phyloP scores from a whole-genome alignment of 148 eudicot genomes.

The Nepenthes gracilis region DNA sequence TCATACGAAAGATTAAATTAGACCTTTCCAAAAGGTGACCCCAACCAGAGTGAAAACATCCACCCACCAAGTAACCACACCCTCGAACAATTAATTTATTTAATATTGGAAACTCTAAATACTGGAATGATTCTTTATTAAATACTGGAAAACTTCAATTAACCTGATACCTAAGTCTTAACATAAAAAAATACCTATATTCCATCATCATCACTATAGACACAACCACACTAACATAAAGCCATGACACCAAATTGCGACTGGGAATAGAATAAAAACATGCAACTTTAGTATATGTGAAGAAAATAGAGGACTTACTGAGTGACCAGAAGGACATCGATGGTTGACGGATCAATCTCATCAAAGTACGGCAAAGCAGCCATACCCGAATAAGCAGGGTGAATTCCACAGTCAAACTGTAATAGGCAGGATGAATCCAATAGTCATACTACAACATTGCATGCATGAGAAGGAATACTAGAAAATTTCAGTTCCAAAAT shows the following conservation, averaged over 20 bases:
- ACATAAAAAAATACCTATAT: too few relatives aligned
- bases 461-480: neutral
- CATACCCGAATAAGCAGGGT: constrained; percentile 91
- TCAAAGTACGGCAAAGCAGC: constrained; percentile 95
- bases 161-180: too few relatives aligned
- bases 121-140: too few relatives aligned
- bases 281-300: neutral
- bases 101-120: too few relatives aligned
- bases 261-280: neutral
- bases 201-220: neutral
- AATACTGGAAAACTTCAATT: too few relatives aligned
- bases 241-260: neutral
- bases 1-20: too few relatives aligned
- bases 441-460: neutral
- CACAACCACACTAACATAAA: neutral
- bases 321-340: constrained; percentile 86
- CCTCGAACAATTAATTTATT: too few relatives aligned
- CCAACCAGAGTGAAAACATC: too few relatives aligned
- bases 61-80: too few relatives aligned
- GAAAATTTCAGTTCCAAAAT: too few relatives aligned
- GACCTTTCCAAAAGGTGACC: too few relatives aligned
- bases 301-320: constrained; percentile 36
- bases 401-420: constrained; percentile 97
- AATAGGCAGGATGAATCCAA: neutral
- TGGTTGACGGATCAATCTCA: constrained; percentile 81